Base-by-base conservation (phyloP, 345 rosid genomes). In the Adansonia digitata region DNA sequence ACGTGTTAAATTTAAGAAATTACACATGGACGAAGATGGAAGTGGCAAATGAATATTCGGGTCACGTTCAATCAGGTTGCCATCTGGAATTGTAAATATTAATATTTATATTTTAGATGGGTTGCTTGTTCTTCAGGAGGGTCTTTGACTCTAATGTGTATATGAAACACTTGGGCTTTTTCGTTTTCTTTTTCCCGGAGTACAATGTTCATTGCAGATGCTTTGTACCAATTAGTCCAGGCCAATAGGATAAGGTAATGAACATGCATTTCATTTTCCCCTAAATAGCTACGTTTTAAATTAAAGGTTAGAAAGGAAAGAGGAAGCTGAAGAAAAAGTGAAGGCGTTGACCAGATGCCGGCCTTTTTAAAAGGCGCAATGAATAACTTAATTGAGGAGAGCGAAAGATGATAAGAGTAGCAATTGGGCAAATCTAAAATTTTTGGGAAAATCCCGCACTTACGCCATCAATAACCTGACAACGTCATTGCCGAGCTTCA, bases 11-110 rank as follows among this genome's bases (percentile, higher is more conserved):
- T 10, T 49, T 80, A 71, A 53, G 27, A 78, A 69, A 60, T 56
- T 71, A 34, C 71, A 69, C 8, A 20, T 94, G 98, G 98, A 75
- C 45, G 27, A 77, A 75, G 75, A 4, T 86, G 72, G 89, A 81
- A 62, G 73, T 78, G 0, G 81, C 77, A 0, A 78, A 75, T 7
- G 66, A 81, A 48, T 86, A 68, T 53, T 51, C 78, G 0, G 97
- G 97, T 6, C 88, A 82, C 51, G 91, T 91, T 72, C 93, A 86
- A 62, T 81, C 87, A 10, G 92, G 90, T 8, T 92, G 95, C 62
- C 83, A 17, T 57, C n/a, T 88, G 18, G 95, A 89, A 77, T 73
- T 91, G 34, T 57, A 11, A 56, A 57, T 56, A 7, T n/a, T n/a
- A n/a, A n/a, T n/a, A 42, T 7, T 10, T 42, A 13, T 42, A 42